Base-by-base conservation (phyloP, 176 grass and related monocot species). In the Cenchrus americanus region DNA sequence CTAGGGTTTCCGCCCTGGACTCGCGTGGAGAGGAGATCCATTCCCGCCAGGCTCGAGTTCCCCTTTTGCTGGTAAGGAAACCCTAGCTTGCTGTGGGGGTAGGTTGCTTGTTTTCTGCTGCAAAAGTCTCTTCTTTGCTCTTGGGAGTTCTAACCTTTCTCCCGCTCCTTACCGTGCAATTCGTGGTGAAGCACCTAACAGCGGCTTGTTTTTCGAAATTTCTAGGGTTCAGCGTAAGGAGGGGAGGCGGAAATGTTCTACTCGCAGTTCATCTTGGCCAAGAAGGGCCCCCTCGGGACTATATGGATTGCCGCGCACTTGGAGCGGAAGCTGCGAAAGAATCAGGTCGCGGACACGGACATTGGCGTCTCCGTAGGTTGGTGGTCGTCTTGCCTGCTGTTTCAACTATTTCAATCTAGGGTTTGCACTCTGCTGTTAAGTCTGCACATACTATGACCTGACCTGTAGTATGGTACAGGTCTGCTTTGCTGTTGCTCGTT, bases 191-290 rank as follows among this genome's bases (percentile, higher is more conserved):
- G 64, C 10, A 69, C 52, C 52, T 76, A 59, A 76, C 55, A 43
- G 14, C 6, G 10, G 17, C 52, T 57, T 0, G 1, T 62, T 62
- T 59, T 22, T 52, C 64, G 14, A 42, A 55, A 5, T 69, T 69
- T 10, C 58, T 79, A 88, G 89, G 72, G 86, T 77, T 82, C 80
- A 43, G 73, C 4, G 71, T 52, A 24, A 84, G 86, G 76, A 80
- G 49, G 81, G 80, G 41, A 65, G 68, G 24, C 53, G 81, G 86
- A 94, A 22, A 99, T 99, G 97, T 99, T 99, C 86, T 99, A 99
- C 77, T 99, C 97, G 14, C 97, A 99, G 97, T 99, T 99, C 91
- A 99, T 99, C 63, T 91, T 99, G 93, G 97, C 97, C 81, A 99
- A 99, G 87, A 99, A 99, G 70, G 97, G 97, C 9, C 97, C 97